Conservation (phyloP, 1,284 basidiomycete species). For the Stereum hirsutum region DNA sequence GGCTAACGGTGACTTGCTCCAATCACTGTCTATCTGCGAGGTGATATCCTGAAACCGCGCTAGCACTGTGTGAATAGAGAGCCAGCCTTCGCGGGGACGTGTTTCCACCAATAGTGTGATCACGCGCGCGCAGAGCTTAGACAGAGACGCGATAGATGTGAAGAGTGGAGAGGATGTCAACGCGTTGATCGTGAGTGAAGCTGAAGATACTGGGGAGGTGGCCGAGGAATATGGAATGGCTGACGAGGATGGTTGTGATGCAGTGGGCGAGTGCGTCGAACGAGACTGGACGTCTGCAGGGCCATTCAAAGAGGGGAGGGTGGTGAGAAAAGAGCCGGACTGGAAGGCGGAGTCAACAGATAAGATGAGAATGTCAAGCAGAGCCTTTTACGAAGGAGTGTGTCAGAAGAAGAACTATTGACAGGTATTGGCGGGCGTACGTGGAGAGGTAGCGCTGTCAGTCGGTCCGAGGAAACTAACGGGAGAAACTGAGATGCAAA, state of each 20-base stretch:
- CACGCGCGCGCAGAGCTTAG: conserved; percentile 38
- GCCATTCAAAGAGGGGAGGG: conserved; percentile 8
- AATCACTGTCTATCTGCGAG: conserved; percentile 38
- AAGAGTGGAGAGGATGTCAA: conserved; percentile 35
- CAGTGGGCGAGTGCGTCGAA: conserved; percentile 1
- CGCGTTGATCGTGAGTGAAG: conserved; percentile 23
- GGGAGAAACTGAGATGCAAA: conserved; percentile 22
- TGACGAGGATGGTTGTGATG: conserved; percentile 6
- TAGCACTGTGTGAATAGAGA: conserved; percentile 32
- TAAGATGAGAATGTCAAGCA: conserved; percentile 8
- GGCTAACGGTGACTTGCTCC: conserved; percentile 38
- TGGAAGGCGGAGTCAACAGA: conserved; percentile 9
- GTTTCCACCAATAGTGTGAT: conserved; percentile 39
- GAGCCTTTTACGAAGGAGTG: conserved; percentile 2
- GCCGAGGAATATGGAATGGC: no score
- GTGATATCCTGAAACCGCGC: conserved; percentile 28
- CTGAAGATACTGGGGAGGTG: no score
- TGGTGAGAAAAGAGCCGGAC: conserved; percentile 8
- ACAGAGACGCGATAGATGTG: conserved; percentile 39
- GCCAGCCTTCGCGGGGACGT: conserved; percentile 34
- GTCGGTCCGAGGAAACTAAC: conserved; percentile 37
- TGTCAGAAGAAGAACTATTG: neutral
- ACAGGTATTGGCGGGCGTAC: conserved; percentile 16
- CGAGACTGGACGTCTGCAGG: no score
- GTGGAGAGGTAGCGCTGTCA: conserved; percentile 48